A percentile compares a stretch with the other conserved stretches of the same genome.
Evolutionary conservation across 1,284 basidiomycete species (phyloP).

Genomic region (Trichosporon ovoides): DNA sequence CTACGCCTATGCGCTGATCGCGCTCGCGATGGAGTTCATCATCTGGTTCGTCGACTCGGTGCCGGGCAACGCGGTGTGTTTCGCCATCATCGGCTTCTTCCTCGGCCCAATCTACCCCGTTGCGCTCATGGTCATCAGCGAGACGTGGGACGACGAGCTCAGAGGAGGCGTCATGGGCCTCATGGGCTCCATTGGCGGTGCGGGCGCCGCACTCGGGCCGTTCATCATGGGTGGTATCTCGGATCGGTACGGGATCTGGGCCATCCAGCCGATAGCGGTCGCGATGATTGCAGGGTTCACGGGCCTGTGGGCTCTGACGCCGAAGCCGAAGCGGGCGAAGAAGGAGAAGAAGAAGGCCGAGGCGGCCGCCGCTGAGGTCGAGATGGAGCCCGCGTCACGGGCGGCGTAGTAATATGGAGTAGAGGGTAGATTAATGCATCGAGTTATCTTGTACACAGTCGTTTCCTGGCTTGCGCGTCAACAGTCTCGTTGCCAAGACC

Average conservation of each 20-base stretch:
- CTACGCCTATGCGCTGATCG: slow-evolving; percentile 22
- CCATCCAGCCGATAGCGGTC: slow-evolving; percentile 17
- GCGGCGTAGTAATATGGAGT: too few relatives aligned
- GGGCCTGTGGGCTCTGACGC: slow-evolving; percentile 15
- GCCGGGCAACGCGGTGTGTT: slow-evolving; percentile 54
- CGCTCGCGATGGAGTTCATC: slow-evolving; percentile 52
- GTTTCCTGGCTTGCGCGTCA: too few relatives aligned
- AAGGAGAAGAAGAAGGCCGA: not conserved
- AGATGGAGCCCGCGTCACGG: not conserved
- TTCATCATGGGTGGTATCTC: slow-evolving; percentile 43
- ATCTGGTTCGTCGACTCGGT: slow-evolving; percentile 59
- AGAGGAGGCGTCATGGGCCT: slow-evolving; percentile 60
- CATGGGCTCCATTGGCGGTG: slow-evolving; percentile 57
- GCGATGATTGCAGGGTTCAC: slow-evolving; percentile 13
- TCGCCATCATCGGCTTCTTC: slow-evolving; percentile 54
- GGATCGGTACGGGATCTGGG: slow-evolving; percentile 19
- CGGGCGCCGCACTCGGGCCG: slow-evolving; percentile 59
- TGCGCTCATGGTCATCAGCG: slow-evolving; percentile 57
- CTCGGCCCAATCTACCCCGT: slow-evolving; percentile 58
- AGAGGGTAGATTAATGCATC: not conserved
- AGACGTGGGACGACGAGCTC: slow-evolving; percentile 57
- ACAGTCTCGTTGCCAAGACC: too few relatives aligned
- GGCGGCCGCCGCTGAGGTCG: not conserved
- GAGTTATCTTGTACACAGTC: too few relatives aligned
- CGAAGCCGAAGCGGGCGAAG: slow-evolving; percentile 1